Evolutionary conservation across 179 eudicot genomes (phyloP), one percentile per base, ranked within the genome.

Genomic region (Silene noctiflora): DNA sequence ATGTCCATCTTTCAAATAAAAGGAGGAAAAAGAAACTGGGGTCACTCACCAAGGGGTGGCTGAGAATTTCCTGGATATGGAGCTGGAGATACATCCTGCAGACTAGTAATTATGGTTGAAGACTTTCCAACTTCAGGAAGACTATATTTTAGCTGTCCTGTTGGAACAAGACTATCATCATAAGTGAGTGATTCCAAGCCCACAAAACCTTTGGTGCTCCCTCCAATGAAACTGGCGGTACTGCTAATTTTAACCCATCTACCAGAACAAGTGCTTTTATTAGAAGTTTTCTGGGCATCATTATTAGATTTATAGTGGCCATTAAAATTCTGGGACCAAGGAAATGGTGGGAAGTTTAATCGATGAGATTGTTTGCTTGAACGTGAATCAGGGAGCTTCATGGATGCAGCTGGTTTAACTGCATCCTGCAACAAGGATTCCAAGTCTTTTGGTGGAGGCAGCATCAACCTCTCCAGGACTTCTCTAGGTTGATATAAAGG

Each of bases 201-300:
- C 71, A 76, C 79, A 63, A 84, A 82, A 83, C 79, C 82, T 76
- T 82, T 75, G 64, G 81, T 42, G 66, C 81, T 80, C 69, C 83
- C 82, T 80, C 82, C 85, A 75, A 78, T 74, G 73, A 79, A 83
- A 81, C 82, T 83, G 81, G 80, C n/a, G 76, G 76, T 72, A 75
- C 89, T 86, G 75, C 83, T 84, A 66, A 93, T 89, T 85, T 84
- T 95, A 29, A 78, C 89, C 97, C 99, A 95, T 90, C 86, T 89
- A 78, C 98, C 92, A 65, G 84, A 95, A 82, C 98, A 93, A 66
- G 81, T 73, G 69, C 83, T 89, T 81, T 85, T 90, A 83, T 78
- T 83, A 4, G 91, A 84, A 48, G 80, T 27, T 75, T 87, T 95
- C 53, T 71, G 80, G 33, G 92, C 77, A 85, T 95, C 98, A 33